phyloP scores from a whole-genome alignment of 2,329 filamentous ascomycete species.

The Aspergillus bombycis region DNA sequence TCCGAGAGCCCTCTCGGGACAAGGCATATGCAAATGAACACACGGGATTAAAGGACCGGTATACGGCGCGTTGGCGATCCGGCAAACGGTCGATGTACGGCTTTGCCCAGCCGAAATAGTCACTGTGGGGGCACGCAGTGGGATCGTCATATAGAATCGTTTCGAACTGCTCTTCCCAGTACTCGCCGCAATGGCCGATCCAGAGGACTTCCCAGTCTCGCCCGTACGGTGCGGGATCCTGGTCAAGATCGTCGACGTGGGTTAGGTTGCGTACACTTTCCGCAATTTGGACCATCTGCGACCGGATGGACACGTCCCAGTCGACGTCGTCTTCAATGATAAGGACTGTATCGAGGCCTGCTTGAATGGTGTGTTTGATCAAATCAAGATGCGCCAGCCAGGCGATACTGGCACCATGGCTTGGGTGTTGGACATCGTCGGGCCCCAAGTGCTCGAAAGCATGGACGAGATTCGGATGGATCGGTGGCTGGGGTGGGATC shows the following conservation, averaged over 20 bases:
- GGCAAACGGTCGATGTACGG: conserved; percentile 14
- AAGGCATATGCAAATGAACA: conserved; percentile 43
- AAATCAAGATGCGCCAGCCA: conserved; percentile 49
- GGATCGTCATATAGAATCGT: conserved; percentile 25
- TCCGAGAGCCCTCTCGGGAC: conserved; percentile 44
- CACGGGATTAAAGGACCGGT: conserved; percentile 29
- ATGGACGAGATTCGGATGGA: conserved; percentile 30
- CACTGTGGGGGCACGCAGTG: conserved; percentile 25
- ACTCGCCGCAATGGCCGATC: conserved; percentile 42
- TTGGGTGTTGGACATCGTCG: conserved; percentile 11
- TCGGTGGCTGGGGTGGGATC: conserved; percentile 37
- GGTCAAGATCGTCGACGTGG: neutral
- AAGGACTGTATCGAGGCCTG: conserved; percentile 33
- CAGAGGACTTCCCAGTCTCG: conserved; percentile 43
- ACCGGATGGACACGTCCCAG: conserved; percentile 40
- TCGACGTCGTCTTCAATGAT: conserved; percentile 49
- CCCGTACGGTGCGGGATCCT: conserved; percentile 30
- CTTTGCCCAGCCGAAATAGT: conserved; percentile 22
- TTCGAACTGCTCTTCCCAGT: conserved; percentile 20
- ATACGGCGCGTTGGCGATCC: conserved; percentile 30
- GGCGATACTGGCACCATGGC: conserved; percentile 35
- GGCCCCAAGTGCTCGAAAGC: conserved; percentile 31
- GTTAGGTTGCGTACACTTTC: conserved; percentile 36
- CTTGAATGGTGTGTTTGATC: conserved; percentile 19
- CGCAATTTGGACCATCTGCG: conserved; percentile 34